Percentiles rank a stretch among this genome's conserved stretches.
These are phyloP conservation scores for Coniophora puteana DNA, from an alignment of 1,284 basidiomycete genomes.

Conservation along the genomic window DNA sequence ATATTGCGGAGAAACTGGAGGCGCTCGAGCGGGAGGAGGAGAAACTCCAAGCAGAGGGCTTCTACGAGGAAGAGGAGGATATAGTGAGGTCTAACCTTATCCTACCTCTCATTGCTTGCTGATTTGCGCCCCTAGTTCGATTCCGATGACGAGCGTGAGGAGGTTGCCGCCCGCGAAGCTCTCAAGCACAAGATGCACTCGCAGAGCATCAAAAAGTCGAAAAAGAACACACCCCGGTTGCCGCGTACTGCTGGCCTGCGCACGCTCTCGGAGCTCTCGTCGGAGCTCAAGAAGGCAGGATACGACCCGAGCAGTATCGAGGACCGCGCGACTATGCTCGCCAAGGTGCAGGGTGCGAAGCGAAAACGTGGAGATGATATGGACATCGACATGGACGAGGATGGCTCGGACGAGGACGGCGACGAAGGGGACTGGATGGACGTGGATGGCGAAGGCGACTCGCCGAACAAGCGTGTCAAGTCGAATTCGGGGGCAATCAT, in stretches of 20 bases:
- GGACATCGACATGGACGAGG: slow-evolving; percentile 52
- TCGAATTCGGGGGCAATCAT: slow-evolving; percentile 56
- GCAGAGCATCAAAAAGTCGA: slow-evolving; percentile 81
- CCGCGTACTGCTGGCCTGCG: slow-evolving; percentile 86
- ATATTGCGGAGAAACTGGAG: slow-evolving; percentile 95
- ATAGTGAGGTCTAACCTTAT: slow-evolving; percentile 47
- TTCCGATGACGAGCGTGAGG: slow-evolving; percentile 90
- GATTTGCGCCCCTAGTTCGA: slow-evolving; percentile 53
- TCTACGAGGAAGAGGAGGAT: slow-evolving; percentile 88
- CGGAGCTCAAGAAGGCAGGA: slow-evolving; percentile 81
- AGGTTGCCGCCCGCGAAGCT: slow-evolving; percentile 59
- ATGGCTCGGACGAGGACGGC: slow-evolving; percentile 38
- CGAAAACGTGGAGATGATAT: slow-evolving; percentile 64
- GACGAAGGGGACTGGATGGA: slow-evolving; percentile 58
- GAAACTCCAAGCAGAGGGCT: slow-evolving; percentile 88
- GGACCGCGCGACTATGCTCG: slow-evolving; percentile 82
- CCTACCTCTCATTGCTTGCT: slow-evolving; percentile 6
- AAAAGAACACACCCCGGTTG: slow-evolving; percentile 82
- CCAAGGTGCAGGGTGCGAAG: slow-evolving; percentile 72
- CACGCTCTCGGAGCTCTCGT: slow-evolving; percentile 84
- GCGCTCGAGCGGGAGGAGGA: slow-evolving; percentile 98
- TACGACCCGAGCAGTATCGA: slow-evolving; percentile 88
- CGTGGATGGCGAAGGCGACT: slow-evolving; percentile 58
- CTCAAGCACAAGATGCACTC: slow-evolving; percentile 77
- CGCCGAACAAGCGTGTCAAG: slow-evolving; percentile 58